A percentile compares a stretch with the other conserved stretches of the same genome.
These are phyloP conservation scores for Aspergillus carbonarius DNA, from an alignment of 2,329 filamentous ascomycete species.

Conservation along the genomic window DNA sequence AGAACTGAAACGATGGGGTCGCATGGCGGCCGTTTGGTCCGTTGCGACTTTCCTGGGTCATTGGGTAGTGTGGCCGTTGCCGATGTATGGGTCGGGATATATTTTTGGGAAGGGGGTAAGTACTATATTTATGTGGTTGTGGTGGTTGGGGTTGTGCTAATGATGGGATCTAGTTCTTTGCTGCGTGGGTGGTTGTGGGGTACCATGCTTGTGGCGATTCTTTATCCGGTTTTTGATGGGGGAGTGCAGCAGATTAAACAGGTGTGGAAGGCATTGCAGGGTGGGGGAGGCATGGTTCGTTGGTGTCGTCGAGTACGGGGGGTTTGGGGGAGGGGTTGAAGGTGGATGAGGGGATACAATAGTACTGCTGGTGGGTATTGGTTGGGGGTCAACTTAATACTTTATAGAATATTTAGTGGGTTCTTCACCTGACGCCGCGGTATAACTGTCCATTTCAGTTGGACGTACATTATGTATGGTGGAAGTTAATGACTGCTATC, in stretches of 20 bases:
- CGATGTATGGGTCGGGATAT: conserved; percentile 55
- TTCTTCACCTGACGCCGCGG: no score
- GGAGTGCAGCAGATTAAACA: conserved; percentile 31
- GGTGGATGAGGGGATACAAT: background rate
- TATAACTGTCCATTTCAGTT: no score
- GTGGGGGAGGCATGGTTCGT: background rate
- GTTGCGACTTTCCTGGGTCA: conserved; percentile 53
- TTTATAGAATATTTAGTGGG: no score
- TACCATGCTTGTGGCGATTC: conserved; percentile 50
- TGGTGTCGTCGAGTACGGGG: background rate
- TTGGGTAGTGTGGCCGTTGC: conserved; percentile 56
- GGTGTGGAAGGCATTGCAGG: conserved; percentile 16
- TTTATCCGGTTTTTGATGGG: conserved; percentile 54
- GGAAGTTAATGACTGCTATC: no score
- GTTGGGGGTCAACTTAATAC: no score
- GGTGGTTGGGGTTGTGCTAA: background rate
- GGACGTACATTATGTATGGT: no score
- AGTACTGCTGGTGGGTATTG: no score
- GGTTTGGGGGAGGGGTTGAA: background rate
- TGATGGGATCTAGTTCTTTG: conserved; percentile 45
- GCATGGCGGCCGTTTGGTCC: conserved; percentile 49
- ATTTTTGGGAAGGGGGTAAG: conserved; percentile 46
- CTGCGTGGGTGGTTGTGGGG: conserved; percentile 56
- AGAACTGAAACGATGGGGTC: conserved; percentile 49
- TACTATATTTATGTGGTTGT: background rate